Evolutionary conservation across 2,329 filamentous ascomycete genomes (phyloP).

Genomic region (Bimuria novae-zelandiae): DNA sequence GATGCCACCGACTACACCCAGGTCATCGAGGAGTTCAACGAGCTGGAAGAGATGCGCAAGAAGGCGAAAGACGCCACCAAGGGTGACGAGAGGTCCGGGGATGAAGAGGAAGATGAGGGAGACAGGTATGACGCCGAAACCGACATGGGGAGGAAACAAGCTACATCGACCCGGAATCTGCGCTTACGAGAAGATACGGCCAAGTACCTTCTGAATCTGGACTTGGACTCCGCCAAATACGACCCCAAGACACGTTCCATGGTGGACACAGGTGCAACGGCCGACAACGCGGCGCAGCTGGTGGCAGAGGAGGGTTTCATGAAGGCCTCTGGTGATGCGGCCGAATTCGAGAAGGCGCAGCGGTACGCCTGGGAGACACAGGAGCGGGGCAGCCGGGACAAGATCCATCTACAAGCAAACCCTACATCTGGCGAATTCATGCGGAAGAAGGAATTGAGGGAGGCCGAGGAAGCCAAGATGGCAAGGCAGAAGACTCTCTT

Average conservation of each 20-base stretch:
- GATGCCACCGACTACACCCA: slow-evolving; percentile 82
- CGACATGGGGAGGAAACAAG: slow-evolving; percentile 93
- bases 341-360: slow-evolving; percentile 88
- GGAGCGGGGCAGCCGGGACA: slow-evolving; percentile 77
- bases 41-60: slow-evolving; percentile 76
- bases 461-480: slow-evolving; percentile 69
- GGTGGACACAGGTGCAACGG: slow-evolving; percentile 80
- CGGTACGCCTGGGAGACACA: slow-evolving; percentile 94
- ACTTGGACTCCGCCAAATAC: slow-evolving; percentile 95
- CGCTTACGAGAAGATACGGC: slow-evolving; percentile 95
- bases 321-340: slow-evolving; percentile 85
- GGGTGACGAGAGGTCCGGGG: slow-evolving; percentile 54
- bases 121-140: slow-evolving; percentile 87
- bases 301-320: slow-evolving; percentile 95
- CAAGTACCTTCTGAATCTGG: slow-evolving; percentile 93
- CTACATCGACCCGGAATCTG: slow-evolving; percentile 86
- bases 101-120: slow-evolving; percentile 57
- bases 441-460: slow-evolving; percentile 78
- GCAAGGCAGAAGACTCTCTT: slow-evolving; percentile 71
- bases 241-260: slow-evolving; percentile 94
- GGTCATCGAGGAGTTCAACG: slow-evolving; percentile 88
- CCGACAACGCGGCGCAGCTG: slow-evolving; percentile 77
- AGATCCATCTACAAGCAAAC: slow-evolving; percentile 91
- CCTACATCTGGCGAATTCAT: slow-evolving; percentile 88
- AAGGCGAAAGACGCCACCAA: slow-evolving; percentile 47